These are phyloP conservation scores for Garcia nutans DNA, from an alignment of 345 rosid species.

Conservation along the genomic window DNA sequence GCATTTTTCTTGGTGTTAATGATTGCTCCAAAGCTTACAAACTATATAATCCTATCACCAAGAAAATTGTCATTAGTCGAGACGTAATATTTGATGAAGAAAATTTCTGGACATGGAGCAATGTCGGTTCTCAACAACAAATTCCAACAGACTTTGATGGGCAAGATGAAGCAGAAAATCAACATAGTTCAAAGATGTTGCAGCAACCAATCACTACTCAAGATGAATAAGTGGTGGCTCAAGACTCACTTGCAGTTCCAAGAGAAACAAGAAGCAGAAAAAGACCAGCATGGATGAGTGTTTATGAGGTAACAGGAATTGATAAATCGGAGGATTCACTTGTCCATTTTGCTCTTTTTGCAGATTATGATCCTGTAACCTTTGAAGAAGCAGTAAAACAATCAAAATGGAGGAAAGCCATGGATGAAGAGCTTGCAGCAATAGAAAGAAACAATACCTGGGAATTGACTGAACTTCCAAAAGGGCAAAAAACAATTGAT, in stretches of 20 bases:
- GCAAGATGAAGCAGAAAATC: neutral
- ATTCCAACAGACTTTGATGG: neutral
- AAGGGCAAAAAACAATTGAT: too few species aligned
- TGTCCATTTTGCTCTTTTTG: too few species aligned
- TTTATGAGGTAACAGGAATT: neutral
- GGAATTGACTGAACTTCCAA: too few species aligned
- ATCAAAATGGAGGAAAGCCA: too few species aligned
- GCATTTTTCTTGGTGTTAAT: too few species aligned
- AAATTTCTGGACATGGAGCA: neutral
- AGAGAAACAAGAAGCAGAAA: neutral
- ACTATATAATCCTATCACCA: too few species aligned
- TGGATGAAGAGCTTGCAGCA: too few species aligned
- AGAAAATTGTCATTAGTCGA: neutral
- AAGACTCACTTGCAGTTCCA: neutral
- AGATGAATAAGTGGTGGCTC: neutral
- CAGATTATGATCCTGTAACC: too few species aligned
- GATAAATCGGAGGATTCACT: neutral
- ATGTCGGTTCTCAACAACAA: neutral
- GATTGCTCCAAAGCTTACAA: too few species aligned
- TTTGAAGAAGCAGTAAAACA: too few species aligned
- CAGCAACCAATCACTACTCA: neutral
- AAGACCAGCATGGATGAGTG: neutral
- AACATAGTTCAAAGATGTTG: neutral
- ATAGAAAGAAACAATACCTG: too few species aligned
- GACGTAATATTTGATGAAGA: neutral